Evolutionary conservation across 768 basidiomycete species (phyloP).

Genomic region (Kwoniella shandongensis): DNA sequence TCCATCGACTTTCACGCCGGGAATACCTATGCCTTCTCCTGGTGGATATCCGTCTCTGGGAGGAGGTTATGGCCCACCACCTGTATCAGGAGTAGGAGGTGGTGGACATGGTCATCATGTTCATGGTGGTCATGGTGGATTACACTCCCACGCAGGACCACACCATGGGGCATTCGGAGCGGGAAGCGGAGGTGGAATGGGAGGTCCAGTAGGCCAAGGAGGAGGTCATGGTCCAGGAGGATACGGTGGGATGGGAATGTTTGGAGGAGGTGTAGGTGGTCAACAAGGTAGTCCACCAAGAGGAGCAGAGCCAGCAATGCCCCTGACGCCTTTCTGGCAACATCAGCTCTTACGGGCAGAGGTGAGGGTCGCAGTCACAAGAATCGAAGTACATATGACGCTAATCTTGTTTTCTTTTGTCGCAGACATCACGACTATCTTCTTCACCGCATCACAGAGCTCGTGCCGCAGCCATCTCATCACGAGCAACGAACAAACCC

Average conservation of each 20-base stretch:
- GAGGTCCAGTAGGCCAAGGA: slow-evolving; percentile 6
- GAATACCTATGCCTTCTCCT: slow-evolving; percentile 25
- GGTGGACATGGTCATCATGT: slow-evolving; percentile 25
- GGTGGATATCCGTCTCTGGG: slow-evolving; percentile 20
- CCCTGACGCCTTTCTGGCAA: slow-evolving; percentile 81
- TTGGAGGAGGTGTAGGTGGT: slow-evolving; percentile 14
- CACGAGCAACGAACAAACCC: slow-evolving; percentile 73
- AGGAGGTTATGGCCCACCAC: slow-evolving; percentile 16
- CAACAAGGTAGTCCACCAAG: slow-evolving; percentile 42
- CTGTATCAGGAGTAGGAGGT: slow-evolving; percentile 5
- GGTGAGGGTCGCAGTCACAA: slow-evolving; percentile 69
- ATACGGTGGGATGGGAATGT: slow-evolving; percentile 33
- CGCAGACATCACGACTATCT: slow-evolving; percentile 76
- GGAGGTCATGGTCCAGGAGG: slow-evolving; percentile 19
- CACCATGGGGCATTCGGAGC: slow-evolving; percentile 36
- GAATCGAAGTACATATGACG: not conserved
- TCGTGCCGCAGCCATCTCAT: slow-evolving; percentile 89
- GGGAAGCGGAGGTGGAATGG: slow-evolving; percentile 19
- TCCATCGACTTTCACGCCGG: slow-evolving; percentile 26
- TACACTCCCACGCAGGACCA: slow-evolving; percentile 9
- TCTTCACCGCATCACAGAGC: slow-evolving; percentile 92
- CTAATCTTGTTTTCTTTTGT: not conserved
- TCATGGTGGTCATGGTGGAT: slow-evolving; percentile 16
- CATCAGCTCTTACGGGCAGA: slow-evolving; percentile 90
- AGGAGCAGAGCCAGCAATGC: slow-evolving; percentile 30